Conservation (phyloP, 495 filamentous ascomycete species). For the Acidiella bohemica region DNA sequence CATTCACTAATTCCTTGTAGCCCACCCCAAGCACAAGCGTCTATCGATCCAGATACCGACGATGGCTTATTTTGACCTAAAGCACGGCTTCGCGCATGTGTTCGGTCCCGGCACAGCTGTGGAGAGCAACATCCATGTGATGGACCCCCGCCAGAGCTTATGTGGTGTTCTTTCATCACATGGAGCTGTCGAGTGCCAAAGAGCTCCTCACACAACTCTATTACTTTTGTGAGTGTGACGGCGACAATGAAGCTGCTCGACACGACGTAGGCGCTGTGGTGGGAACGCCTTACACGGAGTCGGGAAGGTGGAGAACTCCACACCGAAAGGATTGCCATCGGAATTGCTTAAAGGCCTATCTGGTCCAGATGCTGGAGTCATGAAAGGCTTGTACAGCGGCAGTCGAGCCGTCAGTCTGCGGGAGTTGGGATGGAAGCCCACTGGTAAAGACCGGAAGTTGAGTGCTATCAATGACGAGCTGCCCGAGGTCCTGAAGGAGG, state of each 20-base stretch:
- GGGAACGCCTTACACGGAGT: constrained; percentile 18
- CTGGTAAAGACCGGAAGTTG: constrained; percentile 27
- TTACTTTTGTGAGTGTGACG: constrained; percentile 30
- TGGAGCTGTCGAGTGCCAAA: constrained; percentile 17
- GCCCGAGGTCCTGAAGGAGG: constrained; percentile 1
- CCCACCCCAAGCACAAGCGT: constrained; percentile 20
- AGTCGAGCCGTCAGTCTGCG: constrained; percentile 24
- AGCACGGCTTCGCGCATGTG: constrained; percentile 26
- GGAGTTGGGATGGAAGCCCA: constrained; percentile 27
- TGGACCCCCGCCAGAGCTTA: constrained; percentile 14
- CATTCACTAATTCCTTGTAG: constrained; percentile 2
- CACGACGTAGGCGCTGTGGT: constrained; percentile 21
- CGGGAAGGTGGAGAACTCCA: constrained; percentile 20
- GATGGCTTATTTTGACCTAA: constrained; percentile 26
- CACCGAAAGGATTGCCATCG: constrained; percentile 20
- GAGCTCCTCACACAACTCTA: constrained; percentile 25
- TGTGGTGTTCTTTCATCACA: constrained; percentile 25
- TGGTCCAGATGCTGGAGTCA: constrained; percentile 13
- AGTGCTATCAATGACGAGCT: constrained; percentile 15
- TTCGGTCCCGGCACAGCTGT: constrained; percentile 25
- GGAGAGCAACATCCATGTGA: constrained; percentile 18
- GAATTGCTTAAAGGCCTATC: constrained; percentile 28
- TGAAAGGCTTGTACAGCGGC: constrained; percentile 26
- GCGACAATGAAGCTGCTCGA: constrained; percentile 25
- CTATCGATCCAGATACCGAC: constrained; percentile 28